Evolutionary conservation across 139 green algal species (phyloP), one percentile per base, ranked within the genome.

Genomic region (Chlorella sp.): DNA sequence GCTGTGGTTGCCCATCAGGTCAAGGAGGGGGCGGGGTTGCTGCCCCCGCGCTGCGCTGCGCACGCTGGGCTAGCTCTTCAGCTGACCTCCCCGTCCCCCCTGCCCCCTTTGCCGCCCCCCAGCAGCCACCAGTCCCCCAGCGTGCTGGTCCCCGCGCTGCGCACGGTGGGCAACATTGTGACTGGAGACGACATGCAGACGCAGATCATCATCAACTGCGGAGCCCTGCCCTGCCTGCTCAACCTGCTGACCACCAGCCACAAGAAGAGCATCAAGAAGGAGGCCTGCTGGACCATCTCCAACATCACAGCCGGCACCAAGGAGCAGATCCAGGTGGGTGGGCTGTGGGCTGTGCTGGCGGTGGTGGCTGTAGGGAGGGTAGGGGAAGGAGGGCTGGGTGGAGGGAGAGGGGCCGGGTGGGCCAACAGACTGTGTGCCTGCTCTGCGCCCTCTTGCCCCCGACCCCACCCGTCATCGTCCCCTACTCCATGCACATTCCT

Each of bases 251-350:
- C 90, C 24, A 96, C 93, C 64, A 97, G 96, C 87, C 95, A 99
- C 92, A 99, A 99, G 95, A 99, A 99, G 94, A 97, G 92, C 92
- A 99, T 99, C 94, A 99, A 99, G 95, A 99, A 99, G 95, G 98
- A 99, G 91, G 95, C 98, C 0, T 99, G 98, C 95, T 99, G 98
- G 98, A 99, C 98, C 34, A 98, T 99, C 71, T 99, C 96, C 88
- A 99, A 99, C 94, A 99, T 99, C 94, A 99, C 98, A 19, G 98
- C 98, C 28, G 98, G 98, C 79, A 99, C 98, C 85, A 96, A 98
- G 92, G 98, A 99, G 85, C 98, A 99, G 95, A 99, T 99, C 91
- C 96, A 88, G 83, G 83, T 87, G 83, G 4, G 83, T 1, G 79
- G 11, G n/a, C n/a, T n/a, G n/a, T n/a, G n/a, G n/a, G n/a, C n/a